phyloP scores from a whole-genome alignment of 805 yeast species.

The Candida wancherniae region DNA sequence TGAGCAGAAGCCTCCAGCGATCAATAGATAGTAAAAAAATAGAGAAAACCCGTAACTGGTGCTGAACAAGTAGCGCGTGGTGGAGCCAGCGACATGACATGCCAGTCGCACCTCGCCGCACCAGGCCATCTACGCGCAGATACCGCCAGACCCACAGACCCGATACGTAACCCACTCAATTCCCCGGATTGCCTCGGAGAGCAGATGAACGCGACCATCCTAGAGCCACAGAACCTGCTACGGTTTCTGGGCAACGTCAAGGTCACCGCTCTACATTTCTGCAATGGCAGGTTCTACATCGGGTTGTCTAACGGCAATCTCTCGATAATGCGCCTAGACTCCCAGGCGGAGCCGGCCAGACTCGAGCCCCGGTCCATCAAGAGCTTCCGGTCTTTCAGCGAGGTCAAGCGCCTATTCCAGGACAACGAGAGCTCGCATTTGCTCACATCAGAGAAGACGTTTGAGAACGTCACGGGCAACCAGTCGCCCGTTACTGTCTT shows the following conservation, averaged over 20 bases:
- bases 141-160: too few species aligned
- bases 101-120: too few species aligned
- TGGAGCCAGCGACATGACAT: too few species aligned
- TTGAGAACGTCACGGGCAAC: constrained; percentile 17
- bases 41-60: too few species aligned
- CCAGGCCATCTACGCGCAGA: too few species aligned
- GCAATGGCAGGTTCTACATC: constrained; percentile 20
- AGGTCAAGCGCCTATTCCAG: constrained; percentile 17
- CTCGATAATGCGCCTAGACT: constrained; percentile 19
- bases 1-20: too few species aligned
- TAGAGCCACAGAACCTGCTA: constrained; percentile 34
- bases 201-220: constrained; percentile 34
- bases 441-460: constrained; percentile 19
- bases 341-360: constrained; percentile 9
- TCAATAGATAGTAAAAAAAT: too few species aligned
- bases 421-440: constrained; percentile 18
- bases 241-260: constrained; percentile 21
- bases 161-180: too few species aligned
- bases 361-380: constrained; percentile 11
- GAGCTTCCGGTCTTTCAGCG: constrained; percentile 23
- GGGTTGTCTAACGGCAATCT: constrained; percentile 37
- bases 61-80: too few species aligned
- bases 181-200: too few species aligned
- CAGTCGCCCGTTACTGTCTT: constrained; percentile 18
- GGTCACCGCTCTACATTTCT: constrained; percentile 23